phyloP scores from a whole-genome alignment of 2,329 filamentous ascomycete species.

The Hymenoscyphus albidus region DNA sequence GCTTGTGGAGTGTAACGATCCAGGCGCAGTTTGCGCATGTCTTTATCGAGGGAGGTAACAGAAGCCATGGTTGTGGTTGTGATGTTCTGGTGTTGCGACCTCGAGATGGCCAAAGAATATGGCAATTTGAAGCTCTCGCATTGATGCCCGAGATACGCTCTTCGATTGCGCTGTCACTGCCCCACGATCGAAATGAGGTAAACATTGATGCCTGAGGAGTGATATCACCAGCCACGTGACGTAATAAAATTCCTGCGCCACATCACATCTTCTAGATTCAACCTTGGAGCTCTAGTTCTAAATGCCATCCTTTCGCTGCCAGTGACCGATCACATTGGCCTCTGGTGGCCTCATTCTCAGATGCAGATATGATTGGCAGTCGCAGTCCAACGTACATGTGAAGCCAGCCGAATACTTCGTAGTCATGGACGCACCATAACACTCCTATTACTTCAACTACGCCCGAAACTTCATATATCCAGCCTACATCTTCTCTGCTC shows the following conservation, averaged over 20 bases:
- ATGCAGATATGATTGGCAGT: no score
- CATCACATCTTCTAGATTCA: no score
- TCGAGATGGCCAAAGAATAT: constrained; percentile 5
- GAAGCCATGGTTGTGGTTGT: constrained; percentile 67
- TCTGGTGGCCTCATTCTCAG: no score
- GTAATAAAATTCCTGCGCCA: not conserved
- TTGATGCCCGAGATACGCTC: constrained; percentile 2
- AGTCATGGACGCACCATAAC: no score
- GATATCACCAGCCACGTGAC: not conserved
- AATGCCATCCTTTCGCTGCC: no score
- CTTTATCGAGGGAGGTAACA: constrained; percentile 88
- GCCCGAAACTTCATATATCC: no score
- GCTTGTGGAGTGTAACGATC: constrained; percentile 90
- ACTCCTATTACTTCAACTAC: no score
- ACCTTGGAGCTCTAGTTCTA: no score
- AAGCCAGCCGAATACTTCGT: no score
- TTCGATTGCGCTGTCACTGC: not conserved
- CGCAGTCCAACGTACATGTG: no score
- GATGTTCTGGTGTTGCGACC: constrained; percentile 7
- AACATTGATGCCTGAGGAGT: not conserved
- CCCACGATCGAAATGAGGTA: not conserved
- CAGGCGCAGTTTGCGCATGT: constrained; percentile 88
- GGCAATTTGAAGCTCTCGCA: constrained; percentile 6
- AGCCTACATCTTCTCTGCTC: no score
- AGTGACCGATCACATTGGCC: no score